Evolutionary conservation across 108 stramenopile species (phyloP).

Genomic region (Skeletonema grethae): DNA sequence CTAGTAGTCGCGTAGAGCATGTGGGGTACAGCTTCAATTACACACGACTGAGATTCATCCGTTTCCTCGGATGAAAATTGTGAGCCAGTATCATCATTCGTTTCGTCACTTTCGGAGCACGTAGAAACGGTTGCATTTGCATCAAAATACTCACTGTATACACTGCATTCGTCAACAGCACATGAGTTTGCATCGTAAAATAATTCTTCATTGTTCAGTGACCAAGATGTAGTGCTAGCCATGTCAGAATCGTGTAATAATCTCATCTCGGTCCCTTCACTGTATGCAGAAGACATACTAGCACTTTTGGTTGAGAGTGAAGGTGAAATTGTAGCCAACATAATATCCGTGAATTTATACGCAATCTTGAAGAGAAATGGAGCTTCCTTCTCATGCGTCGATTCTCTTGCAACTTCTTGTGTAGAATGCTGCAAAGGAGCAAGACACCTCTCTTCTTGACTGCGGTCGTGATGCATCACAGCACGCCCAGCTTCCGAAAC

Average conservation of each 20-base stretch:
- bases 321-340: constrained; percentile 4
- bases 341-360: not conserved
- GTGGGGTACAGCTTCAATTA: not conserved
- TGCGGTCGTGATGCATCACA: not conserved
- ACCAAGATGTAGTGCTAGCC: not conserved
- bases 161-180: not conserved
- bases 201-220: constrained; percentile 1
- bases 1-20: not conserved
- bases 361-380: not conserved
- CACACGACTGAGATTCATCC: not conserved
- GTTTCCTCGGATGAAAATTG: not conserved
- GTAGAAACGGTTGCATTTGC: constrained; percentile 4
- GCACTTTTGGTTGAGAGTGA: not conserved
- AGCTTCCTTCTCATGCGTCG: not conserved
- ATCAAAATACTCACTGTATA: constrained; percentile 12
- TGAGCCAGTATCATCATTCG: not conserved
- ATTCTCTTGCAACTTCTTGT: not conserved
- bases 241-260: not conserved
- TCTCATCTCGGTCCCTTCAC: not conserved
- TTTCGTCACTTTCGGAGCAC: not conserved
- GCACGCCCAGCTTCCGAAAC: constrained; percentile 10
- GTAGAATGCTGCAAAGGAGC: not conserved
- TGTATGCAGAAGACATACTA: not conserved
- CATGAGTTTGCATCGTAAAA: not conserved
- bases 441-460: not conserved